Percentiles rank a stretch among this genome's conserved stretches.
These are phyloP conservation scores for Hygrocybe punicea DNA, from an alignment of 768 basidiomycete species.

Conservation along the genomic window DNA sequence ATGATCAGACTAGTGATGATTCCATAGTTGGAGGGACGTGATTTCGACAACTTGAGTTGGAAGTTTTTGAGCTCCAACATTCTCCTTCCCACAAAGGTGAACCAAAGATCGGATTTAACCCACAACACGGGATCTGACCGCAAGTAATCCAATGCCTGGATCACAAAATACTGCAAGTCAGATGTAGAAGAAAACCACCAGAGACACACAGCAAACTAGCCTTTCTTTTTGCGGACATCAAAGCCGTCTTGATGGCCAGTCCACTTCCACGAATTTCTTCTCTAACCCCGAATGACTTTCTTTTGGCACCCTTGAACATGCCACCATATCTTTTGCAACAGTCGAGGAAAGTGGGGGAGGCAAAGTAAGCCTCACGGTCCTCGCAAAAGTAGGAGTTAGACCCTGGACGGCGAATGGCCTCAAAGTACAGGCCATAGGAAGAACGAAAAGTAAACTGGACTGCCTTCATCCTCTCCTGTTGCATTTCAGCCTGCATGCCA, in stretches of 20 bases:
- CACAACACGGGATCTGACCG: background rate
- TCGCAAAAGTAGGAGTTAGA: too few species aligned
- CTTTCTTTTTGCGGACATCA: too few species aligned
- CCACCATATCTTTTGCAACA: background rate
- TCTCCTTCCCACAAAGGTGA: background rate
- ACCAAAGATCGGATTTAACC: background rate
- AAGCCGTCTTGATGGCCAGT: too few species aligned
- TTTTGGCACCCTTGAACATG: background rate
- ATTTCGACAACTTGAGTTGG: too few species aligned
- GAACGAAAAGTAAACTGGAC: background rate
- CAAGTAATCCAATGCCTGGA: background rate
- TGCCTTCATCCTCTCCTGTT: background rate
- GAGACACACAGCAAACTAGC: too few species aligned
- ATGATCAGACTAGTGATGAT: constrained; percentile 1
- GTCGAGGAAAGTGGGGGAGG: background rate
- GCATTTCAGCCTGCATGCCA: background rate
- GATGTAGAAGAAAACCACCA: too few species aligned
- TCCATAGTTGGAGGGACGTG: too few species aligned
- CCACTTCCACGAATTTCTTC: background rate
- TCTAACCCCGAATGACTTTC: background rate
- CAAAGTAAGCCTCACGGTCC: background rate
- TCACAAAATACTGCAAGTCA: too few species aligned
- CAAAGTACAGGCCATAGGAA: background rate
- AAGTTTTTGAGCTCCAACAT: background rate
- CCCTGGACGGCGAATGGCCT: too few species aligned